Conservation (phyloP, 2,329 filamentous ascomycete species). For the Ceratocystiopsis minuta region DNA sequence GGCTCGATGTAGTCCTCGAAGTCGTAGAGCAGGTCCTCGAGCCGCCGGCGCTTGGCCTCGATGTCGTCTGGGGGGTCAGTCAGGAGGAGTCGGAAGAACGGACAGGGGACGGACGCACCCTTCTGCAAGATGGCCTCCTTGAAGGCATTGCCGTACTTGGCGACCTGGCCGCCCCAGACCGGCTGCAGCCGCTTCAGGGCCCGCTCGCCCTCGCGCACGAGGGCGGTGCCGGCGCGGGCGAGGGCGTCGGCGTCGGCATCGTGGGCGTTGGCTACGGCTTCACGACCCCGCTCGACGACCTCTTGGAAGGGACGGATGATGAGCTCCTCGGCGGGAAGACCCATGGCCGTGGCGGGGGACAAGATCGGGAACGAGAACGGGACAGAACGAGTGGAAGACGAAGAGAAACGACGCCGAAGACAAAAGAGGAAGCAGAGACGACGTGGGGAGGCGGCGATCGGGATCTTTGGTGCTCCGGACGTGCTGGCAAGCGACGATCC, state of each 20-base stretch:
- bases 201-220: slow-evolving; percentile 17
- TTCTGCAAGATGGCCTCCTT: slow-evolving; percentile 11
- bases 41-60: slow-evolving; percentile 13
- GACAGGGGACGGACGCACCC: no score
- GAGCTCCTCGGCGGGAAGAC: slow-evolving; percentile 13
- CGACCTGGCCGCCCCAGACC: slow-evolving; percentile 19
- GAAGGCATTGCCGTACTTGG: slow-evolving; percentile 20
- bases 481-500: no score
- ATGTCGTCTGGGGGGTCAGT: slow-evolving; percentile 19
- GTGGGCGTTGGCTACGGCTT: slow-evolving; percentile 16
- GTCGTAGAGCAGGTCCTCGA: slow-evolving; percentile 25
- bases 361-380: no score
- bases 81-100: no score
- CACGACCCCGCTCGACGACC: slow-evolving; percentile 20
- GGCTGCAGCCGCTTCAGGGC: slow-evolving; percentile 20
- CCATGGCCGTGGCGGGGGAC: slow-evolving; percentile 9
- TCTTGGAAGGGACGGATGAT: slow-evolving; percentile 21
- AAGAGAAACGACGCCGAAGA: no score
- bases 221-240: slow-evolving; percentile 15
- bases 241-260: slow-evolving; percentile 14
- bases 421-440: no score
- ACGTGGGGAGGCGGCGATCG: no score
- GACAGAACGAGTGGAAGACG: neutral
- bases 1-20: slow-evolving; percentile 24
- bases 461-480: no score